Conservation (phyloP, 2,329 filamentous ascomycete genomes). For the Thielaviopsis euricoi region DNA sequence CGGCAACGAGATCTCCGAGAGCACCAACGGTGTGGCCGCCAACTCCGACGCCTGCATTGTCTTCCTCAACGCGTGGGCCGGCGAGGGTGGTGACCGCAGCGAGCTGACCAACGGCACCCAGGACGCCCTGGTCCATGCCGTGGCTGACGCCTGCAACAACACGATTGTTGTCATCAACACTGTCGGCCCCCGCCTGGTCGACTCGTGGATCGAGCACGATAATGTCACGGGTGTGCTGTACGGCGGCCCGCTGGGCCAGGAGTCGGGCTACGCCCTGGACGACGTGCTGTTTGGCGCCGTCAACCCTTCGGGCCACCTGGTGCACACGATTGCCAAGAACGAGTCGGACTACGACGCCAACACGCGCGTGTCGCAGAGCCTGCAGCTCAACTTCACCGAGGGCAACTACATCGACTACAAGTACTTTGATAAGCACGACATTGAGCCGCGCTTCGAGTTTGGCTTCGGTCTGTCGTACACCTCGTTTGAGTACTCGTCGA, state of each 20-base stretch:
- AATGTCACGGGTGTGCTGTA: constrained; percentile 50
- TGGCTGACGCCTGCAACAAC: constrained; percentile 41
- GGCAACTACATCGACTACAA: constrained; percentile 38
- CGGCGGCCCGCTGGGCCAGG: constrained; percentile 48
- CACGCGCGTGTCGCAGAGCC: constrained; percentile 31
- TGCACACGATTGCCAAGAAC: constrained; percentile 42
- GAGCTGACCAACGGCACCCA: constrained; percentile 49
- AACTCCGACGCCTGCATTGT: constrained; percentile 46
- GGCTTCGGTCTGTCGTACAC: constrained; percentile 41
- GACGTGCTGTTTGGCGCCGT: constrained; percentile 40
- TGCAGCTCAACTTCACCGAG: constrained; percentile 34
- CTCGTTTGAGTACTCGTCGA: constrained; percentile 30
- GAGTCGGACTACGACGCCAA: constrained; percentile 41
- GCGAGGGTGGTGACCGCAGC: constrained; percentile 51
- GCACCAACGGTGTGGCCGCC: constrained; percentile 21
- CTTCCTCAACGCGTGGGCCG: constrained; percentile 50
- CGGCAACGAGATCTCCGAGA: constrained; percentile 28
- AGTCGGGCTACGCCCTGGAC: constrained; percentile 38
- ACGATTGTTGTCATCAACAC: constrained; percentile 52
- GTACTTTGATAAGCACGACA: constrained; percentile 31
- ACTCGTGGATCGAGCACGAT: constrained; percentile 42
- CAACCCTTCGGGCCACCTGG: constrained; percentile 40
- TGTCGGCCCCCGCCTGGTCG: constrained; percentile 41
- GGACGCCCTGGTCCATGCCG: constrained; percentile 37
- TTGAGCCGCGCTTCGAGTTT: constrained; percentile 36